phyloP scores from a whole-genome alignment of 331 rosid species.

The Ulmus americana region DNA sequence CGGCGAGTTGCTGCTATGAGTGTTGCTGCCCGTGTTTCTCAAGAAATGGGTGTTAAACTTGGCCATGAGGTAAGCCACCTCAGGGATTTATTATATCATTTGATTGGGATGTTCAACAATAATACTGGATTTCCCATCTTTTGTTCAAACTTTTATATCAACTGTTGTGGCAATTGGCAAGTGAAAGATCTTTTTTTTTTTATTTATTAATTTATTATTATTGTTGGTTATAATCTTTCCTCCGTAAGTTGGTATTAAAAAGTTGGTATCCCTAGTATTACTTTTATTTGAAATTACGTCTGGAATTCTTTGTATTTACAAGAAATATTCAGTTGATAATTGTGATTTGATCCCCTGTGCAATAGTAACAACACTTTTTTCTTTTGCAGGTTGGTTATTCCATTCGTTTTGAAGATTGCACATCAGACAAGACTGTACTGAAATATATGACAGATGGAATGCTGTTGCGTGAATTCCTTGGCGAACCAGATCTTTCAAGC shows the following conservation, averaged over 20 bases:
- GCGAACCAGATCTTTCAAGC: conserved; percentile 87
- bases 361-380: neutral
- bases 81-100: too few species aligned
- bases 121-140: too few species aligned
- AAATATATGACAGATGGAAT: conserved; percentile 99
- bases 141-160: too few species aligned
- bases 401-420: conserved; percentile 95
- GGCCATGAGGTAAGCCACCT: conserved; percentile 72
- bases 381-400: conserved; percentile 85
- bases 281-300: neutral
- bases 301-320: neutral
- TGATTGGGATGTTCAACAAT: too few species aligned
- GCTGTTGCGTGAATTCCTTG: conserved; percentile 88
- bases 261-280: too few species aligned
- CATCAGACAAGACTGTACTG: conserved; percentile 82
- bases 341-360: neutral
- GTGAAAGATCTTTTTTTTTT: too few species aligned
- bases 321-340: neutral
- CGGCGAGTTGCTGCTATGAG: conserved; percentile 99
- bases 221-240: too few species aligned
- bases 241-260: too few species aligned
- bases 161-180: too few species aligned
- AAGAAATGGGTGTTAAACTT: conserved; percentile 91
- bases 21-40: conserved; percentile 96
- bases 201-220: too few species aligned